Evolutionary conservation across 2,329 filamentous ascomycete species (phyloP), one percentile per base, ranked within the genome.

Genomic region (Fusarium sp.): DNA sequence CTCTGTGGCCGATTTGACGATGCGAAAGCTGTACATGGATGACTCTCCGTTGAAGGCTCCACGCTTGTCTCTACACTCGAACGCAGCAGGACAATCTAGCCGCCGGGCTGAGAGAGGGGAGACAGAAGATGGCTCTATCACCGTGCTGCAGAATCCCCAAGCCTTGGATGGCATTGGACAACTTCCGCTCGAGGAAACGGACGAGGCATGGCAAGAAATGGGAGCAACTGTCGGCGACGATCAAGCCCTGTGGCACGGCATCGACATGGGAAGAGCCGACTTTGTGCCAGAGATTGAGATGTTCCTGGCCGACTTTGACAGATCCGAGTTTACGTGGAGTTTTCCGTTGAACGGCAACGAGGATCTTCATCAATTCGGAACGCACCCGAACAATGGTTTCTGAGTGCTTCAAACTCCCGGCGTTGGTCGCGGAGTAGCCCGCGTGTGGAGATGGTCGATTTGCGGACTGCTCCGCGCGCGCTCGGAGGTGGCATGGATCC

Each of bases 261-360:
- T 40, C 28, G 47, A 54, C 27, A 47, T 47, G 15, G 44, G 15
- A 11, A 47, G 44, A 12, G 15, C 16, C 18, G 61, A 61, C 5
- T 58, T 68, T 3, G 63, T 66, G 10, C 65, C 65, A 2, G 67
- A 70, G n/a, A 69, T 70, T 10, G 65, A 70, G n/a, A 68, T 60
- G 39, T 70, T 69, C 47, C 44, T 70, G 10, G 54, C 66, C 6
- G 67, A 69, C 13, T 66, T 66, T 3, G 67, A 58, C 40, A n/a
- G 34, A 10, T 70, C 62, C 1, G 67, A 66, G 6, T 66, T 69
- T 12, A 69, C 46, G 0, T 66, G 65, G 62, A 69, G 37, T 31
- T 66, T 69, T 39, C 43, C 62, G 8, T 30, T 60, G 15, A 66
- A 69, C 1, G 55, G 13, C 1, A 59, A 30, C 11, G 56, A 65